These are phyloP conservation scores for Nothopassalora personata DNA, from an alignment of 2,329 filamentous ascomycete species.

Conservation along the genomic window DNA sequence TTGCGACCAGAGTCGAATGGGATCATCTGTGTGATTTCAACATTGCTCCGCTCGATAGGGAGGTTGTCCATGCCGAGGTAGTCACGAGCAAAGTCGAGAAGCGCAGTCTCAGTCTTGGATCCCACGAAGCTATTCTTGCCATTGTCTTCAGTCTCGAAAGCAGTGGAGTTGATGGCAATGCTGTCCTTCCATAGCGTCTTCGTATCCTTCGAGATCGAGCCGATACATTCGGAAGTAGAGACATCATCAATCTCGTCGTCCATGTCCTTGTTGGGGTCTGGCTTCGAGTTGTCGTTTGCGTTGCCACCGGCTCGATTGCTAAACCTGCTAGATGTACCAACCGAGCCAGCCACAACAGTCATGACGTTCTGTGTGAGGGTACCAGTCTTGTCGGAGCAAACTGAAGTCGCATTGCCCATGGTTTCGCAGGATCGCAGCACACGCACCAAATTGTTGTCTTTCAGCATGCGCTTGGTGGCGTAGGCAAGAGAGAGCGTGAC, in stretches of 20 bases:
- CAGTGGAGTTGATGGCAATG: conserved; percentile 63
- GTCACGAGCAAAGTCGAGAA: conserved; percentile 64
- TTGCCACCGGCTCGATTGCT: conserved; percentile 36
- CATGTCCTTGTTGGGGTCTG: conserved; percentile 25
- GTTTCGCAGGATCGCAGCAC: conserved; percentile 63
- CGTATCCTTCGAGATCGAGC: conserved; percentile 47
- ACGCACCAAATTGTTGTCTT: conserved; percentile 66
- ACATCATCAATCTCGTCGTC: conserved; percentile 43
- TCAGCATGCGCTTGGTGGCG: conserved; percentile 62
- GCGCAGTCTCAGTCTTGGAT: conserved; percentile 71
- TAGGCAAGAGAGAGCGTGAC: conserved; percentile 65
- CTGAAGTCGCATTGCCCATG: conserved; percentile 67
- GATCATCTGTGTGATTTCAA: conserved; percentile 52
- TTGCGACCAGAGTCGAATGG: conserved; percentile 62
- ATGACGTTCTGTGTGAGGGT: conserved; percentile 71
- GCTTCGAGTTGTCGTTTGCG: conserved; percentile 13
- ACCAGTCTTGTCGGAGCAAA: conserved; percentile 76
- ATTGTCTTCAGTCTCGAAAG: conserved; percentile 61
- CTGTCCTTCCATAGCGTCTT: conserved; percentile 58
- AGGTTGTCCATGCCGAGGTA: conserved; percentile 60
- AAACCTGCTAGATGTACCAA: conserved; percentile 57
- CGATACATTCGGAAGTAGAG: conserved; percentile 50
- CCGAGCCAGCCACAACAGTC: conserved; percentile 67
- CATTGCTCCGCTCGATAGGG: conserved; percentile 57
- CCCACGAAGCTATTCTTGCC: conserved; percentile 60